Conservation (phyloP, 768 basidiomycete species). For the Calvatia gigantea region DNA sequence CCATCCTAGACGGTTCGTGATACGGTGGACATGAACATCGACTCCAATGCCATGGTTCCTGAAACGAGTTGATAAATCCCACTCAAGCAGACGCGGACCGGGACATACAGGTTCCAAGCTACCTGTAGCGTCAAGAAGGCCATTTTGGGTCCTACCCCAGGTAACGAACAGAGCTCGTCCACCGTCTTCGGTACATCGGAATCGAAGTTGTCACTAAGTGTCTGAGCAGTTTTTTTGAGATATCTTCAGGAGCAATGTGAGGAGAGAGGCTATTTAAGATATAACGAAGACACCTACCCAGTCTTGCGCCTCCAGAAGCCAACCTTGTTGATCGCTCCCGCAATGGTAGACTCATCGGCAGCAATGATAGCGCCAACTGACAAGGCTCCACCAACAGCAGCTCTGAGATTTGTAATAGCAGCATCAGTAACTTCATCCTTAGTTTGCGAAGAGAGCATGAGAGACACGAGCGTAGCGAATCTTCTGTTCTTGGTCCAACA, state of each 20-base stretch:
- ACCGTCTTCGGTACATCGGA: constrained; percentile 88
- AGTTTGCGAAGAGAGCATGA: constrained; percentile 96
- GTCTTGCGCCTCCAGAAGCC: constrained; percentile 93
- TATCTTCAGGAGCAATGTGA: constrained; percentile 43
- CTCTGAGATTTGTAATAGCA: constrained; percentile 72
- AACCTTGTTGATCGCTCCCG: constrained; percentile 80
- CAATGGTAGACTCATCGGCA: constrained; percentile 60
- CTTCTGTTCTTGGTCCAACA: constrained; percentile 65
- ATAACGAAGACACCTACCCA: constrained; percentile 41
- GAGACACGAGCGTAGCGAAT: constrained; percentile 81
- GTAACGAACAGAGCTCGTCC: constrained; percentile 82
- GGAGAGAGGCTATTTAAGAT: neutral
- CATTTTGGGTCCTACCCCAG: constrained; percentile 97
- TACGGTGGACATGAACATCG: constrained; percentile 94
- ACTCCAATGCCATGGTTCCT: constrained; percentile 93
- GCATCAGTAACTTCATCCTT: constrained; percentile 87
- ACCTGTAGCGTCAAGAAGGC: constrained; percentile 81
- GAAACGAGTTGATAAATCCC: constrained; percentile 2
- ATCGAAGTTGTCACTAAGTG: constrained; percentile 65
- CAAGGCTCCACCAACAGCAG: constrained; percentile 74
- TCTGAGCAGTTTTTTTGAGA: constrained; percentile 68
- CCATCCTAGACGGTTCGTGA: constrained; percentile 93
- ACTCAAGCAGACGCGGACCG: neutral
- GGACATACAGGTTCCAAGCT: constrained; percentile 76
- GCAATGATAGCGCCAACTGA: constrained; percentile 66